Evolutionary conservation across 495 filamentous ascomycete species (phyloP).

Genomic region (Penicillium silybi): DNA sequence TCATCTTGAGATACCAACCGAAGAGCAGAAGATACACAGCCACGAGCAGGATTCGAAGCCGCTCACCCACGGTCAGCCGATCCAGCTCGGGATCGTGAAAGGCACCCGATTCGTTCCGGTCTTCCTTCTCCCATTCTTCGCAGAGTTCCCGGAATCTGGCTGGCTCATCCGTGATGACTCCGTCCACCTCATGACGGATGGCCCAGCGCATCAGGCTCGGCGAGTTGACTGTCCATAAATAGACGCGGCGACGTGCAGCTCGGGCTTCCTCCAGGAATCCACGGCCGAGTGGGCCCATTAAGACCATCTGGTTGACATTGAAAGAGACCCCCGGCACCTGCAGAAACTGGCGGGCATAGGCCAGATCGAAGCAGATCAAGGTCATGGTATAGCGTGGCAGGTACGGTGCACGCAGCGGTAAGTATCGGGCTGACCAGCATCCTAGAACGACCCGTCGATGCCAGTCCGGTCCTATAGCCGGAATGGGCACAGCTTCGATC

Average conservation of each 20-base stretch:
- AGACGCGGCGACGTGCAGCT: slow-evolving; percentile 53
- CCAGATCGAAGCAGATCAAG: slow-evolving; percentile 67
- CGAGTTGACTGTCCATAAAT: slow-evolving; percentile 84
- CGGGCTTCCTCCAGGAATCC: slow-evolving; percentile 60
- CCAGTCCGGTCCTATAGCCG: slow-evolving; percentile 54
- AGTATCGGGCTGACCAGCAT: slow-evolving; percentile 69
- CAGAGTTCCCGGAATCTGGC: slow-evolving; percentile 13
- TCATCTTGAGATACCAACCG: slow-evolving; percentile 23
- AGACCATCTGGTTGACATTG: slow-evolving; percentile 64
- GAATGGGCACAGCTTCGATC: slow-evolving; percentile 46
- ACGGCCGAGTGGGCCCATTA: slow-evolving; percentile 60
- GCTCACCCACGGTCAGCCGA: slow-evolving; percentile 13
- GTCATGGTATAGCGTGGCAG: slow-evolving; percentile 65
- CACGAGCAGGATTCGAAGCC: slow-evolving; percentile 6
- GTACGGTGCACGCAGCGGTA: slow-evolving; percentile 54
- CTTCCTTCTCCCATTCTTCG: slow-evolving; percentile 18
- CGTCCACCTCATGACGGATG: slow-evolving; percentile 50
- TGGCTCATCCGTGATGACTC: slow-evolving; percentile 58
- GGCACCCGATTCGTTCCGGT: neutral
- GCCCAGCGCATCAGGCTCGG: slow-evolving; percentile 70
- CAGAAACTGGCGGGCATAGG: slow-evolving; percentile 68
- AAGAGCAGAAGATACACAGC: slow-evolving; percentile 17
- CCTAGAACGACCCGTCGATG: slow-evolving; percentile 68
- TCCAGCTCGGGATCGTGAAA: slow-evolving; percentile 5
- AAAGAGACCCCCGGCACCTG: slow-evolving; percentile 56